A percentile compares a stretch with the other conserved stretches of the same genome.
Evolutionary conservation across 73 alveolate species (phyloP).

Genomic region (Paramecium biaurelia): DNA sequence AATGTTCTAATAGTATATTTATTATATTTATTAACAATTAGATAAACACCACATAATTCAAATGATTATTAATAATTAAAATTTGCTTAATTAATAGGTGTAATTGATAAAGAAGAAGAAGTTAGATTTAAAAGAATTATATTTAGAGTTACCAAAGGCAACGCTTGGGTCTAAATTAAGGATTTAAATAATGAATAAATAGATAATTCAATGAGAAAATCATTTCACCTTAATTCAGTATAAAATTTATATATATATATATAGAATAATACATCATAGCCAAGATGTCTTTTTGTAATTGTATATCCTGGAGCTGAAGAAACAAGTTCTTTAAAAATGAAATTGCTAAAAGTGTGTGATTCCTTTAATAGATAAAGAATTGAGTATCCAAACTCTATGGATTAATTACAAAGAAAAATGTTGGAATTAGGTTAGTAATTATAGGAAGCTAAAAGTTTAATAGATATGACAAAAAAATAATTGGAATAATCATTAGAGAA

Average conservation of each 20-base stretch:
- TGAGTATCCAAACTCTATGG: background rate
- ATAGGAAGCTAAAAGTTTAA: background rate
- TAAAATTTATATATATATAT: background rate
- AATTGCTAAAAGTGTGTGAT: background rate
- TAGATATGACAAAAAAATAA: background rate
- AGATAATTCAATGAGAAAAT: background rate
- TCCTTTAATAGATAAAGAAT: background rate
- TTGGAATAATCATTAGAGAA: background rate
- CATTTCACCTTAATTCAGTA: background rate
- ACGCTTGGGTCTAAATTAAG: slow-evolving; percentile 70
- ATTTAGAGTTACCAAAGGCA: slow-evolving; percentile 95
- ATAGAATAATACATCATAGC: background rate
- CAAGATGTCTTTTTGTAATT: background rate
- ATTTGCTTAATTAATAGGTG: slow-evolving; percentile 76
- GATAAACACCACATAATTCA: background rate
- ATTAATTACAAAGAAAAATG: background rate
- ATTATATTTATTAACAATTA: background rate
- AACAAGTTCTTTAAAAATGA: background rate
- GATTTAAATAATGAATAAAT: background rate
- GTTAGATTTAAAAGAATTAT: slow-evolving; percentile 84
- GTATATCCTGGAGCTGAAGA: slow-evolving; percentile 29
- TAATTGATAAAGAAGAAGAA: slow-evolving; percentile 83
- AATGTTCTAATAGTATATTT: background rate
- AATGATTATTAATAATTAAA: background rate
- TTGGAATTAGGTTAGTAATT: background rate